phyloP scores from a whole-genome alignment of 176 grass and related monocot genomes.

The Eragrostis nindensis region DNA sequence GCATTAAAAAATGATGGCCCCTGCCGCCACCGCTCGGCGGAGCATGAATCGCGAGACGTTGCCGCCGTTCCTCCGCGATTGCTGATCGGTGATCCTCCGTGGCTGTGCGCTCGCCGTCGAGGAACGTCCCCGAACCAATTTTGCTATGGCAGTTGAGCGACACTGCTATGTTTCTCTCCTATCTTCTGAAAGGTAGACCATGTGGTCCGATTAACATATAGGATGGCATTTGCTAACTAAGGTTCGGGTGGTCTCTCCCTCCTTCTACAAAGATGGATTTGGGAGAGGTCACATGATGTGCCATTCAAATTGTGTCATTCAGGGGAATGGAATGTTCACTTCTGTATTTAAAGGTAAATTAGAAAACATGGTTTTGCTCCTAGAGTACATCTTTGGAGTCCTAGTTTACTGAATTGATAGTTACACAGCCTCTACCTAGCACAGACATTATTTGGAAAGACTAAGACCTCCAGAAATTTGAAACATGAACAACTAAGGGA shows the following conservation, averaged over 20 bases:
- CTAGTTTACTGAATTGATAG: not conserved
- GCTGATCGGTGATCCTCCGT: too few species aligned
- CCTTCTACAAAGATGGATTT: slow-evolving; percentile 22
- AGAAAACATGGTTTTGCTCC: not conserved
- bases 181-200: not conserved
- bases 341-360: slow-evolving; percentile 1
- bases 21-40: too few species aligned
- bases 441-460: not conserved
- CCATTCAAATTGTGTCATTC: not conserved
- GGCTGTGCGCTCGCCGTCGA: too few species aligned
- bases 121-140: too few species aligned
- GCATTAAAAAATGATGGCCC: too few species aligned
- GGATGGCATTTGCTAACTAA: not conserved
- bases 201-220: not conserved
- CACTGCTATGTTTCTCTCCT: not conserved
- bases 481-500: not conserved
- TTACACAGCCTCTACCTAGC: not conserved
- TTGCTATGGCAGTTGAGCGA: not conserved
- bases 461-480: not conserved
- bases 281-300: not conserved
- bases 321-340: not conserved
- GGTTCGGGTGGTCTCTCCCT: not conserved
- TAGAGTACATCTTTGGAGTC: not conserved
- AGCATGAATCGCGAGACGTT: too few species aligned
- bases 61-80: too few species aligned